Percentiles rank a stretch among this genome's conserved stretches.
phyloP scores from a whole-genome alignment of 108 stramenopile species.

The Nannochloropsis gaditana region DNA sequence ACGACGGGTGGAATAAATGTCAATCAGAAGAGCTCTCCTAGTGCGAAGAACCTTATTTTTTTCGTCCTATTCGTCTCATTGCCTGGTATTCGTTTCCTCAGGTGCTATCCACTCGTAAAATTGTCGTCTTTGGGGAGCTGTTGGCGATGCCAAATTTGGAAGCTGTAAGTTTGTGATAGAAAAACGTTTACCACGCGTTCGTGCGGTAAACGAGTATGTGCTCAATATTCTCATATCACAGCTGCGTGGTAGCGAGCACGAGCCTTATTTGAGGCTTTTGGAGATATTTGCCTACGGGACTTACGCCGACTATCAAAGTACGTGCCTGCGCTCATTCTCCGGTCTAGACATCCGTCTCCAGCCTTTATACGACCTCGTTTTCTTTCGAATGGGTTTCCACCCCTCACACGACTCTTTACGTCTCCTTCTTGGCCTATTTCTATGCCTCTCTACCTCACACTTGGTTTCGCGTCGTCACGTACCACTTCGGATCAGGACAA shows the following conservation, averaged over 20 bases:
- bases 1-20: background rate
- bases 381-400: background rate
- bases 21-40: too few relatives aligned
- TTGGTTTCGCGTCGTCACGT: too few relatives aligned
- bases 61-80: too few relatives aligned
- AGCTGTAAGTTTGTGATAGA: slow-evolving; percentile 43
- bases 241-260: slow-evolving; percentile 51
- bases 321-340: slow-evolving; percentile 23
- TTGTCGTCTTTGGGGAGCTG: slow-evolving; percentile 58
- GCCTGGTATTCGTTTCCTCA: background rate
- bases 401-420: background rate
- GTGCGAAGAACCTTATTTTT: too few relatives aligned
- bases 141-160: slow-evolving; percentile 52
- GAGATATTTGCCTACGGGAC: slow-evolving; percentile 59
- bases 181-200: background rate
- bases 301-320: slow-evolving; percentile 45
- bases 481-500: background rate
- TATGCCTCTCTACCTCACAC: too few relatives aligned
- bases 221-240: background rate
- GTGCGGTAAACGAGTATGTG: background rate
- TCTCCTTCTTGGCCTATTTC: background rate
- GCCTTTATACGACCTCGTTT: background rate
- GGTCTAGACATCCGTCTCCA: slow-evolving; percentile 29
- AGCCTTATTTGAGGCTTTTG: slow-evolving; percentile 41
- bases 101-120: slow-evolving; percentile 44